Percentiles rank a stretch among this genome's conserved stretches.
Evolutionary conservation across 495 filamentous ascomycete genomes (phyloP).

Genomic region (Daldinia concentrica): DNA sequence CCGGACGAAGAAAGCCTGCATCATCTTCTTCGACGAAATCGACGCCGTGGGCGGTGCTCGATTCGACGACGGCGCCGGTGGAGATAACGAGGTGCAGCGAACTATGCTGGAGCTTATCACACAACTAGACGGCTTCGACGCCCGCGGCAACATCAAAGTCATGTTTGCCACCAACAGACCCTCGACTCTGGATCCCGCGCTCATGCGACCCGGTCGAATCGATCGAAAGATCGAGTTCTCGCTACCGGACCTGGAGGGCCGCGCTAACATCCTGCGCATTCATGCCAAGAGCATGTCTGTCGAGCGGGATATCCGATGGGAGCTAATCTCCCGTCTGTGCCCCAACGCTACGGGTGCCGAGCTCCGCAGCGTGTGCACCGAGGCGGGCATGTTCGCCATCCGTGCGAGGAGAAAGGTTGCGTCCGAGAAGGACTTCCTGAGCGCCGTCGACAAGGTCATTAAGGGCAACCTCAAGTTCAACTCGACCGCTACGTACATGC

Average conservation of each 20-base stretch:
- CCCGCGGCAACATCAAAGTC: conserved; percentile 98
- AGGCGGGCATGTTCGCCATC: conserved; percentile 99
- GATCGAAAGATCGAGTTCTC: conserved; percentile 99
- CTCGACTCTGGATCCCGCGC: conserved; percentile 91
- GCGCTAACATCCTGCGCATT: conserved; percentile 96
- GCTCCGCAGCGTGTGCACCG: conserved; percentile 94
- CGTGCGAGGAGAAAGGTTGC: conserved; percentile 96
- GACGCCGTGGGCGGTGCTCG: conserved; percentile 98
- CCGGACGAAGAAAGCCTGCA: conserved; percentile 98
- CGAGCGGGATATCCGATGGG: conserved; percentile 98
- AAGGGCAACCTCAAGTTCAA: conserved; percentile 99
- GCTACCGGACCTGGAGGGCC: conserved; percentile 93
- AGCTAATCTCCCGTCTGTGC: conserved; percentile 94
- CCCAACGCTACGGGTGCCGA: conserved; percentile 97
- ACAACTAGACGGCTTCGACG: conserved; percentile 96
- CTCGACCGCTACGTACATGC: conserved; percentile 97
- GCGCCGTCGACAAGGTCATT: conserved; percentile 98
- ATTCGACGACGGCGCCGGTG: conserved; percentile 97
- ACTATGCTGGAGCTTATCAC: conserved; percentile 99
- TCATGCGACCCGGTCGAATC: conserved; percentile 97
- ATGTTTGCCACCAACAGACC: conserved; percentile 99
- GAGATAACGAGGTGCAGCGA: conserved; percentile 98
- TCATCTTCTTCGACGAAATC: conserved; percentile 99
- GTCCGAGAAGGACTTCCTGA: conserved; percentile 98
- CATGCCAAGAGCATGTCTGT: conserved; percentile 99